A percentile compares a stretch with the other conserved stretches of the same genome.
phyloP scores from a whole-genome alignment of 2,329 filamentous ascomycete genomes.

The Sphaerulina vaccinii region DNA sequence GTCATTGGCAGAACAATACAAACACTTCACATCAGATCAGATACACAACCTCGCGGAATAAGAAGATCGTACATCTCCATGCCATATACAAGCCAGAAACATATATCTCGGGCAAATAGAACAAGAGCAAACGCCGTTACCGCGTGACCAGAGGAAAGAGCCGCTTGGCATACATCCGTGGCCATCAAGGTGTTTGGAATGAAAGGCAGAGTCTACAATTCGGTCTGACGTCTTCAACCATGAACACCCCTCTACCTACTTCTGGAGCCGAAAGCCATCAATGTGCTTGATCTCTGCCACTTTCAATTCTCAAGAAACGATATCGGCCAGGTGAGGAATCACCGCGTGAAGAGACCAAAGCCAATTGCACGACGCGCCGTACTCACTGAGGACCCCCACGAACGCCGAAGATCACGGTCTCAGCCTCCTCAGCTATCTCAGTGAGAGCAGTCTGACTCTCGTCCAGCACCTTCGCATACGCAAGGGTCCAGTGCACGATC shows the following conservation, averaged over 20 bases:
- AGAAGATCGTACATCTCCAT: too few relatives aligned
- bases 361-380: not conserved
- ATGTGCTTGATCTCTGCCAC: constrained; percentile 8
- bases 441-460: not conserved
- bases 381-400: not conserved
- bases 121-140: too few relatives aligned
- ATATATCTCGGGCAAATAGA: too few relatives aligned
- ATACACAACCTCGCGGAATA: too few relatives aligned
- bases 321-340: not conserved
- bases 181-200: constrained; percentile 22
- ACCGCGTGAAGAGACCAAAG: not conserved
- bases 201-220: constrained; percentile 6
- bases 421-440: too few relatives aligned
- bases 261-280: constrained; percentile 10
- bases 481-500: constrained; percentile 5
- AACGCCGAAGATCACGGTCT: too few relatives aligned
- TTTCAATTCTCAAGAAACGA: not conserved
- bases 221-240: constrained; percentile 5
- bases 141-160: too few relatives aligned
- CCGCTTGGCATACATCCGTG: constrained; percentile 7
- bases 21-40: too few relatives aligned
- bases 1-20: too few relatives aligned
- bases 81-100: too few relatives aligned
- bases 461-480: not conserved
- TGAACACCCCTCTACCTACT: constrained; percentile 6